These are phyloP conservation scores for Angomonas deanei DNA, from an alignment of 208 protist species.

Conservation along the genomic window DNA sequence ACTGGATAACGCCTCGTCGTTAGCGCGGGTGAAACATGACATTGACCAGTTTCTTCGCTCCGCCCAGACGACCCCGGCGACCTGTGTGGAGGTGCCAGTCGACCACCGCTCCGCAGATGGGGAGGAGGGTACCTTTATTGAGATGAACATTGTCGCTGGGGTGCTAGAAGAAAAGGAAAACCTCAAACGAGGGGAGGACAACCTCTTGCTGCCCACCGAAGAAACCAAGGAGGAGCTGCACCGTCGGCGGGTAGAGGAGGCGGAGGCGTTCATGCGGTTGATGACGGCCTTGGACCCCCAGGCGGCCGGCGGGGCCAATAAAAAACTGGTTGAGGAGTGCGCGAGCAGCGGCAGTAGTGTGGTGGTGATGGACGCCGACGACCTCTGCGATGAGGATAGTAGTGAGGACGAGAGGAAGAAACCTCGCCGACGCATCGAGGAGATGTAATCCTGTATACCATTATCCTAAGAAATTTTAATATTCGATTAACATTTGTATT, in stretches of 20 bases:
- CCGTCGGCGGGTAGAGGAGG: conserved; percentile 41
- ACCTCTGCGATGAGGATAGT: conserved; percentile 53
- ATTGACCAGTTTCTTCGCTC: conserved; percentile 52
- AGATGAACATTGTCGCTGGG: conserved; percentile 78
- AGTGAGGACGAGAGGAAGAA: conserved; percentile 29
- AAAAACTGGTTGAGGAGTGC: background rate
- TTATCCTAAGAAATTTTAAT: too few relatives aligned
- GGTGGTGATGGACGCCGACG: conserved; percentile 65
- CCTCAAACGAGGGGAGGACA: conserved; percentile 13
- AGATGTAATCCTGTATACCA: conserved; percentile 35
- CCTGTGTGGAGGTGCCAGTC: conserved; percentile 4
- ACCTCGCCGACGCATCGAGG: conserved; percentile 27
- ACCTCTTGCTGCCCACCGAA: conserved; percentile 65
- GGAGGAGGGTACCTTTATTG: conserved; percentile 20
- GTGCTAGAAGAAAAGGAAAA: conserved; percentile 52
- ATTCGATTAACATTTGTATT: conserved; percentile 7
- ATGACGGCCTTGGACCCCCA: conserved; percentile 39
- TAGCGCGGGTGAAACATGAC: conserved; percentile 31
- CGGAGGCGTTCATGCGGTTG: conserved; percentile 73
- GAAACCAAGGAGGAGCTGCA: conserved; percentile 40
- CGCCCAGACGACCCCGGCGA: conserved; percentile 34
- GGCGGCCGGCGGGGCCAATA: too few relatives aligned
- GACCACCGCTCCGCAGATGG: background rate
- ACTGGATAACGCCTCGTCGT: conserved; percentile 14
- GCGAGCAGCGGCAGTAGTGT: conserved; percentile 18